phyloP scores from a whole-genome alignment of 148 eudicot species.

The Silene conica region DNA sequence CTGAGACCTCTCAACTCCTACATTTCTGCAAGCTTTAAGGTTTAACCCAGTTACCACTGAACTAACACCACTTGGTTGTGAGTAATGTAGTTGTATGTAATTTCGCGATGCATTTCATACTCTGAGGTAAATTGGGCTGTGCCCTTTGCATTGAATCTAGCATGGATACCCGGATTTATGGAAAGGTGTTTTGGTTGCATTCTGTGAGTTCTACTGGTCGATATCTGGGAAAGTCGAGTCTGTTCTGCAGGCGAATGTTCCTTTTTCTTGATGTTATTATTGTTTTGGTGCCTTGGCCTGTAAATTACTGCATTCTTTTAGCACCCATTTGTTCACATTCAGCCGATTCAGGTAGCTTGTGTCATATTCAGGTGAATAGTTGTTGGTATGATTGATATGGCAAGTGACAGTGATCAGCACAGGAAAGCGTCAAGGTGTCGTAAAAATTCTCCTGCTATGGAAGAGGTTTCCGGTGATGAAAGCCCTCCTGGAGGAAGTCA shows the following conservation, averaged over 20 bases:
- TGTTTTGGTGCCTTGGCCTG: background rate
- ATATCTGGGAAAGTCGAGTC: background rate
- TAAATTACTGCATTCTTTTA: background rate
- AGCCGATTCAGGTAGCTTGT: constrained; percentile 11
- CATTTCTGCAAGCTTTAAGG: too few relatives aligned
- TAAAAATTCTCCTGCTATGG: constrained; percentile 43
- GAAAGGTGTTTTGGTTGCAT: background rate
- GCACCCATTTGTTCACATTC: constrained; percentile 7
- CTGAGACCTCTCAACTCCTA: too few relatives aligned
- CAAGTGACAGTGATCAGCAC: constrained; percentile 60
- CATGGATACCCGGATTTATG: background rate
- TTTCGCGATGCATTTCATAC: constrained; percentile 4
- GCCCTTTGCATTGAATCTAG: background rate
- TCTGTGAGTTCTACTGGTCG: background rate
- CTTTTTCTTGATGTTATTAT: background rate
- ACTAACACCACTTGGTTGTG: too few relatives aligned
- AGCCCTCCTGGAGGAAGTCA: constrained; percentile 32
- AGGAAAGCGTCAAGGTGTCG: constrained; percentile 40
- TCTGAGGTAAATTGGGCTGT: background rate
- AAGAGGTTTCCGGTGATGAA: constrained; percentile 55
- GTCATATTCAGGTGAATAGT: constrained; percentile 18
- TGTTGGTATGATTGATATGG: constrained; percentile 41
- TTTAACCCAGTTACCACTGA: too few relatives aligned
- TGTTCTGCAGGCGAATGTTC: too few relatives aligned
- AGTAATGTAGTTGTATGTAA: too few relatives aligned